Evolutionary conservation across 2,329 filamentous ascomycete species (phyloP).

Genomic region (Aureobasidium zeae): DNA sequence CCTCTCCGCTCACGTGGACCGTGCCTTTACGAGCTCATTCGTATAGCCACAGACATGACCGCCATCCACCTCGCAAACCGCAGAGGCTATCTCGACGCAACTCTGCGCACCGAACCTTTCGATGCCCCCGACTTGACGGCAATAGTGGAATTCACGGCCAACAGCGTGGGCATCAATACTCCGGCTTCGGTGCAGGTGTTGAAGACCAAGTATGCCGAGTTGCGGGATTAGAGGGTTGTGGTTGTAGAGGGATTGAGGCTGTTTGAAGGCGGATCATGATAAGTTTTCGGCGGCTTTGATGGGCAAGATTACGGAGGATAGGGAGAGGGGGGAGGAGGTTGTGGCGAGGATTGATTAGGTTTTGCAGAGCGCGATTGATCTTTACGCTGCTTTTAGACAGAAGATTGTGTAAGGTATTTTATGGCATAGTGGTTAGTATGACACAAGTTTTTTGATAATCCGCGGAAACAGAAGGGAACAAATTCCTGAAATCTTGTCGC

Average conservation of each 20-base stretch:
- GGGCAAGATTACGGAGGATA: conserved; percentile 10
- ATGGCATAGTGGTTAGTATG: too few relatives aligned
- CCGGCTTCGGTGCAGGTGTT: conserved; percentile 19
- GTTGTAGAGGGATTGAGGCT: conserved; percentile 20
- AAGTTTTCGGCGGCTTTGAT: conserved; percentile 16
- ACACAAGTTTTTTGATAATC: too few relatives aligned
- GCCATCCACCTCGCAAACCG: conserved; percentile 22
- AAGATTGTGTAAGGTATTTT: too few relatives aligned
- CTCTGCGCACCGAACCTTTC: conserved; percentile 18
- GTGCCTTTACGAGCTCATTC: background rate
- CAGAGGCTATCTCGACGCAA: conserved; percentile 21
- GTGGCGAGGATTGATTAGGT: conserved; percentile 19
- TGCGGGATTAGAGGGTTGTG: conserved; percentile 17
- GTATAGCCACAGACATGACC: conserved; percentile 19
- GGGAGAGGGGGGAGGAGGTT: conserved; percentile 12
- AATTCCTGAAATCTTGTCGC: too few relatives aligned
- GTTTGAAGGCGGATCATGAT: conserved; percentile 18
- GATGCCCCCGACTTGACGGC: conserved; percentile 17
- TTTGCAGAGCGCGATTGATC: conserved; percentile 18
- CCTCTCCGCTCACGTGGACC: background rate
- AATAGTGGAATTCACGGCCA: conserved; percentile 19
- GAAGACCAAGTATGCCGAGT: conserved; percentile 19
- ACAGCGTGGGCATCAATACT: conserved; percentile 20
- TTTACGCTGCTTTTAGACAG: too few relatives aligned
- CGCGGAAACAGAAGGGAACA: too few relatives aligned